These are phyloP conservation scores for Annulohypoxylon maeteangense DNA, from an alignment of 495 filamentous ascomycete species.

Conservation along the genomic window DNA sequence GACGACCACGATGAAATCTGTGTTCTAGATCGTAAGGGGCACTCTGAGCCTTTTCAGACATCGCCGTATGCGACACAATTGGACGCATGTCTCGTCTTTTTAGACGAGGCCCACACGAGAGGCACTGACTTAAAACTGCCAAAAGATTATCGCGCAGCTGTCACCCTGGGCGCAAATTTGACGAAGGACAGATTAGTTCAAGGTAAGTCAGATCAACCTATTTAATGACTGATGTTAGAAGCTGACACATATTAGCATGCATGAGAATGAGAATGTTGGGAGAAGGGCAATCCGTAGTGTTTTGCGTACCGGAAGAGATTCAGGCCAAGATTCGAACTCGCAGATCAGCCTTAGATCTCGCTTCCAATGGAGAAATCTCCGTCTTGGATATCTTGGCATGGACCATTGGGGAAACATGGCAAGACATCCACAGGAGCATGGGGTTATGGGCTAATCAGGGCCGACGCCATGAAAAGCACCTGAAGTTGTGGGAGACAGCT, in stretches of 20 bases:
- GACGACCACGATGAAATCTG: constrained; percentile 61
- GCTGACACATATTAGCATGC: constrained; percentile 60
- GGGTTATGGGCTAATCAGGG: constrained; percentile 72
- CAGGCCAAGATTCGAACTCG: constrained; percentile 50
- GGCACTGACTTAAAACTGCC: constrained; percentile 79
- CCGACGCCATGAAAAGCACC: constrained; percentile 53
- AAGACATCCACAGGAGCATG: constrained; percentile 58
- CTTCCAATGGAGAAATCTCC: constrained; percentile 24
- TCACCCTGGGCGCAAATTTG: constrained; percentile 74
- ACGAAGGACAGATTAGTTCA: constrained; percentile 81
- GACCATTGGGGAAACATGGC: constrained; percentile 68
- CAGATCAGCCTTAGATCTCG: not conserved
- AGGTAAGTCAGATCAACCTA: constrained; percentile 58
- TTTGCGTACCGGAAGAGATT: constrained; percentile 66
- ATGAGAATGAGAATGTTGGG: constrained; percentile 74
- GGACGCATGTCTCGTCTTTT: constrained; percentile 72
- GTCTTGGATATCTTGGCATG: constrained; percentile 67
- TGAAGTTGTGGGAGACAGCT: constrained; percentile 43
- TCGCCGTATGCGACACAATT: constrained; percentile 72
- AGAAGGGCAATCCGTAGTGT: constrained; percentile 69
- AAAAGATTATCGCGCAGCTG: constrained; percentile 65
- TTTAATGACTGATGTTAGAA: not conserved
- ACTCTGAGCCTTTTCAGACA: constrained; percentile 60
- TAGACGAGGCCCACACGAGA: constrained; percentile 81
- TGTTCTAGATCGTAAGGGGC: constrained; percentile 57